These are phyloP conservation scores for Pachyrhizus erosus DNA, from an alignment of 306 rosid species.

Conservation along the genomic window DNA sequence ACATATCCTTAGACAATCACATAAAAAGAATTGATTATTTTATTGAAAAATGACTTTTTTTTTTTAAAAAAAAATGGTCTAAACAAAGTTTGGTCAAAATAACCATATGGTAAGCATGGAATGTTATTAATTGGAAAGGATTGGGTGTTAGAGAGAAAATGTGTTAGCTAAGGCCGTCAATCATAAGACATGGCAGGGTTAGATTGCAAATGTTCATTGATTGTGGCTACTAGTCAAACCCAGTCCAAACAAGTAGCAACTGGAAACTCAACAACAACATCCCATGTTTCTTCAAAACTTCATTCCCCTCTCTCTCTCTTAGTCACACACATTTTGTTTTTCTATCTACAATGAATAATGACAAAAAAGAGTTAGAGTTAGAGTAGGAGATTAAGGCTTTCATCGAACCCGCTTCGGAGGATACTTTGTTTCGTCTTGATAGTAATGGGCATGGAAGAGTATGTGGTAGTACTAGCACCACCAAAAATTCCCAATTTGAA, in stretches of 20 bases:
- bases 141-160: neutral
- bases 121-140: too few species aligned
- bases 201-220: constrained; percentile 6
- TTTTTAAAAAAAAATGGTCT: too few species aligned
- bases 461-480: constrained; percentile 53
- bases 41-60: too few species aligned
- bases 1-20: too few species aligned
- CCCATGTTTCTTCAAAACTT: constrained; percentile 22
- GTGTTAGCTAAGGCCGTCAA: neutral
- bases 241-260: constrained; percentile 39
- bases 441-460: too few species aligned
- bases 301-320: neutral
- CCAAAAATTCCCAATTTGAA: constrained; percentile 64
- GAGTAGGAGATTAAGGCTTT: constrained; percentile 43
- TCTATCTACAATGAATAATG: constrained; percentile 33
- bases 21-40: too few species aligned
- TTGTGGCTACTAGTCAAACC: constrained; percentile 53
- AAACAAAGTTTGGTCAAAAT: too few species aligned
- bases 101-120: too few species aligned
- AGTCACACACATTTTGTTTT: neutral
- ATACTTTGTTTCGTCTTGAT: too few species aligned
- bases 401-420: constrained; percentile 61
- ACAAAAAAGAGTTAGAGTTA: neutral
- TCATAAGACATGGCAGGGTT: neutral
- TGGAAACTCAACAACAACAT: constrained; percentile 33